Evolutionary conservation across 371 early-diverging fungal genomes (phyloP), one percentile per base, ranked within the genome.

Genomic region (Parasitella parasitica): DNA sequence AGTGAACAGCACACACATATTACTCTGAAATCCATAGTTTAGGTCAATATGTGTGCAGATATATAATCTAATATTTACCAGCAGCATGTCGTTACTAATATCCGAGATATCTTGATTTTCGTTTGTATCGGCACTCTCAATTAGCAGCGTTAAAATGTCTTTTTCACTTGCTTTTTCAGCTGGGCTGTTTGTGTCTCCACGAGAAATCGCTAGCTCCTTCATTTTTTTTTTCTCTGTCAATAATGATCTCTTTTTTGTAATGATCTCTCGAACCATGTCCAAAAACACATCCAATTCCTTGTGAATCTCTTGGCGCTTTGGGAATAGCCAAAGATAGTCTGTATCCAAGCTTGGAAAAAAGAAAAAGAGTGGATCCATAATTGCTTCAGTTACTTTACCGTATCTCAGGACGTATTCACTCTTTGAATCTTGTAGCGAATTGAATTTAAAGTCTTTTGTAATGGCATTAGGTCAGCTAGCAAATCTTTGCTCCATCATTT

Each of bases 261-360:
- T 77, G 18, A 86, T 66, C 1, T 30, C 34, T 32, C 63, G 63
- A 12, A 75, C 34, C 48, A 67, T 66, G 2, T n/a, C 38, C 20
- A 54, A 7, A 22, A 75, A 63, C 1, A 36, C 34, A 1, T 52
- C 38, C 6, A 72, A 18, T 34, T 70, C 48, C 0, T 62, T 24
- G 30, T 75, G 76, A 0, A 56, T 9, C 16, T 46, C 20, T 53
- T 61, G 18, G 57, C 76, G 35, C 11, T 57, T 34, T 3, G 37
- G 50, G 18, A 68, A 37, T 18, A 65, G 7, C 52, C 53, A 69
- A 0, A 65, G 36, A 8, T 66, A 54, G 0, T 55, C 55, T 35
- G 55, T 34, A 27, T 85, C 86, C 11, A 83, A 71, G 27, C 54
- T 46, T 3, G 86, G 85, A 28, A 86, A 79, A 49, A 83, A 41